Evolutionary conservation across 352 stramenopile species (phyloP), one percentile per base, ranked within the genome.

Genomic region (Pythium dissimile): DNA sequence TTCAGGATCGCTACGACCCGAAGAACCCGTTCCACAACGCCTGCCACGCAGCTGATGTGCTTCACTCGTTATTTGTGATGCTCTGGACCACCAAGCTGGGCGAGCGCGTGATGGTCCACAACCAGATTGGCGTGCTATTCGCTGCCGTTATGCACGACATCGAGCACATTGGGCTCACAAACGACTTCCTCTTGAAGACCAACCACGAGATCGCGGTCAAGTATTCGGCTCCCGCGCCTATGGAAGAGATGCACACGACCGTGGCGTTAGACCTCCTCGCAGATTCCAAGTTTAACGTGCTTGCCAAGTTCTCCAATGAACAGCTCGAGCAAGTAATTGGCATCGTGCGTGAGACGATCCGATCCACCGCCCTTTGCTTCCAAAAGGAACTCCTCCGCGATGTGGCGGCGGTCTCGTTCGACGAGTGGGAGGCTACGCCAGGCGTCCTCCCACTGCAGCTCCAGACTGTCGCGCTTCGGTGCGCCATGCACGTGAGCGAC

Each of bases 21-120:
- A 72, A 70, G 38, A 90, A 89, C 64, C 81, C 79, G 30, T 93
- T 92, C 58, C 84, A 93, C 65, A 93, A 93, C 28, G 84, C 81
- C 8, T 80, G 75, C n/a, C 84, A 93, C 46, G 84, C 80, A 0
- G 79, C 84, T 0, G 84, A 93, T 47, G 84, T 93, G 57, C 71
- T 91, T 61, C 84, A 93, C 61, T 79, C 79, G 20, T 62, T 93
- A 37, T 93, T 89, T 59, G 84, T 79, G 64, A 70, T 87, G 63
- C 54, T 93, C 20, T 76, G 71, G 64, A 81, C 63, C 42, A 88
- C 81, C 0, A 44, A 69, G 30, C 54, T 92, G 20, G 65, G 72
- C 7, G 64, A 69, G 9, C 81, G 80, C 28, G 72, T 90, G 26
- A 71, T 72, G 1, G 46, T 66, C 44, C 75, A 88, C 66, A 88